Evolutionary conservation across 225 moss, liverwort and hornwort genomes (phyloP).

Genomic region (Marchantia polymorpha): DNA sequence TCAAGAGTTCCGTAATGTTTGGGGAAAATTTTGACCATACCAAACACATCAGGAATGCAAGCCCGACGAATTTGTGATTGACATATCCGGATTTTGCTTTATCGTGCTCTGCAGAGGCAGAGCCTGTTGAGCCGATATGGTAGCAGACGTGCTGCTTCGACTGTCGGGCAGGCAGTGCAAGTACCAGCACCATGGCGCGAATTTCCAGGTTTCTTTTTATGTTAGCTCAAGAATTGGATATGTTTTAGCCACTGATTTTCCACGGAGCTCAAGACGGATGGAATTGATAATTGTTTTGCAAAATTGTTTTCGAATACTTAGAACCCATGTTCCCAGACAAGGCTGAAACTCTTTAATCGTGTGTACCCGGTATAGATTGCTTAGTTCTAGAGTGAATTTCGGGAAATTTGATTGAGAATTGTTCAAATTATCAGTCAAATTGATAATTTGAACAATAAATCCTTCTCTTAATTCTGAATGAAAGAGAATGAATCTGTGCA

Average conservation of each 20-base stretch:
- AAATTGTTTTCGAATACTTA: background rate
- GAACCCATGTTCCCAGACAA: background rate
- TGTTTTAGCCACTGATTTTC: background rate
- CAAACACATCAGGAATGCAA: too few species aligned
- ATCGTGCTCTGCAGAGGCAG: background rate
- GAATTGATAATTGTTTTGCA: too few species aligned
- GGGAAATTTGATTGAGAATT: background rate
- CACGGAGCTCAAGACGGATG: background rate
- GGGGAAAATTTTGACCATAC: too few species aligned
- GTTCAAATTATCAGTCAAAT: background rate
- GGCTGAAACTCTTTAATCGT: background rate
- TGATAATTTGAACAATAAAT: too few species aligned
- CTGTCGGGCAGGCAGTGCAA: slow-evolving; percentile 30
- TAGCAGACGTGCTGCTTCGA: slow-evolving; percentile 23
- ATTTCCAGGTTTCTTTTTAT: slow-evolving; percentile 51
- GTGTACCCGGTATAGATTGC: background rate
- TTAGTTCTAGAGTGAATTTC: background rate
- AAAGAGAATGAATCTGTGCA: slow-evolving; percentile 13
- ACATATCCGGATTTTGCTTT: background rate
- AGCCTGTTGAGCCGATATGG: slow-evolving; percentile 24
- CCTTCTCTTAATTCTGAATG: slow-evolving; percentile 1
- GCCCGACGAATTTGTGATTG: background rate
- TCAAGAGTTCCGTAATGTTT: background rate
- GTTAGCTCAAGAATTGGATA: background rate
- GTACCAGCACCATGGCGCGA: slow-evolving; percentile 72